Evolutionary conservation across 1,139 yeast species (phyloP).

Genomic region (Hyphopichia wangnamkhiaoensis): DNA sequence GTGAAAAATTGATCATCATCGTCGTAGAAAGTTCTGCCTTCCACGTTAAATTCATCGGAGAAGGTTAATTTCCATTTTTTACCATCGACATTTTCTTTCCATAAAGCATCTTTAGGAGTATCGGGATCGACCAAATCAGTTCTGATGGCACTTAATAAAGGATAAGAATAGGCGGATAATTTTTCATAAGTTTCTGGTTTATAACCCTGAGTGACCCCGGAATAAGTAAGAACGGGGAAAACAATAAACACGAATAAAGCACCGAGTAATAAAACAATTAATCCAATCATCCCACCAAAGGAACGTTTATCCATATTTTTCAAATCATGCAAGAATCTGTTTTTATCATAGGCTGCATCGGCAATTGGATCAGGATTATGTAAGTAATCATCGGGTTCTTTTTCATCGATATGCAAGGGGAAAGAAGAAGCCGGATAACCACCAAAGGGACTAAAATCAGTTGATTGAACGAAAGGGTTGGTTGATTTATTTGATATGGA

Average conservation of each 20-base stretch:
- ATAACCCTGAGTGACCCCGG: slow-evolving; percentile 17
- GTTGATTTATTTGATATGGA: slow-evolving; percentile 17
- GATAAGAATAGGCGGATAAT: slow-evolving; percentile 22
- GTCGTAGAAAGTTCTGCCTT: slow-evolving; percentile 29
- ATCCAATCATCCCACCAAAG: slow-evolving; percentile 19
- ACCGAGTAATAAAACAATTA: slow-evolving; percentile 17
- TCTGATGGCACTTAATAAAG: slow-evolving; percentile 24
- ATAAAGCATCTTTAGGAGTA: slow-evolving; percentile 20
- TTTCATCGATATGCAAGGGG: slow-evolving; percentile 27
- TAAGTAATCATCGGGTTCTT: slow-evolving; percentile 28
- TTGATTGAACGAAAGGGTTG: slow-evolving; percentile 16
- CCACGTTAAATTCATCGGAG: slow-evolving; percentile 30
- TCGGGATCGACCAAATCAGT: slow-evolving; percentile 27
- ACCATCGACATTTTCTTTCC: slow-evolving; percentile 14
- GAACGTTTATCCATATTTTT: slow-evolving; percentile 24
- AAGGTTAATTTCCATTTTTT: slow-evolving; percentile 27
- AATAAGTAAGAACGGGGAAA: slow-evolving; percentile 25
- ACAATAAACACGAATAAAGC: slow-evolving; percentile 21
- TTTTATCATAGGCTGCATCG: slow-evolving; percentile 28
- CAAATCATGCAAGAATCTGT: slow-evolving; percentile 25
- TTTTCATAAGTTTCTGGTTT: slow-evolving; percentile 20
- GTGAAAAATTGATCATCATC: slow-evolving; percentile 34
- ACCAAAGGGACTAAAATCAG: slow-evolving; percentile 26
- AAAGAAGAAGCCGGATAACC: slow-evolving; percentile 30
- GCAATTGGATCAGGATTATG: slow-evolving; percentile 31